A percentile compares a stretch with the other conserved stretches of the same genome.
Evolutionary conservation across 768 basidiomycete species (phyloP).

Genomic region (Tephrocybe sp.): DNA sequence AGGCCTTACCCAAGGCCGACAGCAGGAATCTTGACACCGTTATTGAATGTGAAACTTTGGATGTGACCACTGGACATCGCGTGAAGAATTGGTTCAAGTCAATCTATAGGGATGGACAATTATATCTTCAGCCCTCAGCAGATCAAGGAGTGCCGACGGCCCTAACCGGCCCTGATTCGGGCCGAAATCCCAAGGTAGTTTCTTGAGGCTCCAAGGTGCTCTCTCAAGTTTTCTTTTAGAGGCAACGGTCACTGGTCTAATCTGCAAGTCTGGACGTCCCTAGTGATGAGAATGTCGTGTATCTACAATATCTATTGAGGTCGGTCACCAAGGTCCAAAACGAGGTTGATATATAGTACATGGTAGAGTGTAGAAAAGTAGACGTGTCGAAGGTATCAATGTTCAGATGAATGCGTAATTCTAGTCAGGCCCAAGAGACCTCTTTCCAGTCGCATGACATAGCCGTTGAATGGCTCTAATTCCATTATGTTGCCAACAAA

Average conservation of each 20-base stretch:
- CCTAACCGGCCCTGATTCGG: neutral
- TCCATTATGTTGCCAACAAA: constrained; percentile 69
- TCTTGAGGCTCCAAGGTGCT: no score
- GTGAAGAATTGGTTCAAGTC: neutral
- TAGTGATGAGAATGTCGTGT: no score
- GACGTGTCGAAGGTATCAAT: no score
- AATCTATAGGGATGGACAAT: neutral
- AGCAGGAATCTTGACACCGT: constrained; percentile 27
- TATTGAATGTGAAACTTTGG: constrained; percentile 24
- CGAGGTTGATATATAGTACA: neutral
- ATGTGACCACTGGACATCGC: neutral
- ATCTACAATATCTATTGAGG: no score
- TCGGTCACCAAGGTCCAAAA: no score
- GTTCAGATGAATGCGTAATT: neutral
- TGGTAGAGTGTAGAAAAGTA: neutral
- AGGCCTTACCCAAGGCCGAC: constrained; percentile 27
- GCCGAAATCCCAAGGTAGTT: no score
- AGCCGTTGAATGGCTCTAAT: constrained; percentile 58
- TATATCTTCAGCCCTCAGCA: no score
- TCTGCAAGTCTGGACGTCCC: no score
- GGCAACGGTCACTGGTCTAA: no score
- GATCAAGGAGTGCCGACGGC: no score
- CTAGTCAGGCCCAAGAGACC: constrained; percentile 53
- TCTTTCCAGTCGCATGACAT: constrained; percentile 50
- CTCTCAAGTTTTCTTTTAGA: no score